Percentiles rank a stretch among this genome's conserved stretches.
These are phyloP conservation scores for Circinella umbellata DNA, from an alignment of 371 early-diverging fungal genomes.

Conservation along the genomic window DNA sequence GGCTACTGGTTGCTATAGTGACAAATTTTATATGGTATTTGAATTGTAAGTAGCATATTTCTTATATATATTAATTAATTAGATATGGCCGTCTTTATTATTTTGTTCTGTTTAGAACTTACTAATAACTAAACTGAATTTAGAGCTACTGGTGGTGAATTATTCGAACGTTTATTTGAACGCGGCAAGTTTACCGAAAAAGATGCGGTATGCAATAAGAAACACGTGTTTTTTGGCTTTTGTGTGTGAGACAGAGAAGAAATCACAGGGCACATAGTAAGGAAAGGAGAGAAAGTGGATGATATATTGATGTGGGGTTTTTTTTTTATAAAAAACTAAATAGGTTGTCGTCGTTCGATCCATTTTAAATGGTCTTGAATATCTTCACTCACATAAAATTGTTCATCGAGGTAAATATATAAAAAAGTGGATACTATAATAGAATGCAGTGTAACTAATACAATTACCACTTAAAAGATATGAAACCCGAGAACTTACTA, in stretches of 20 bases:
- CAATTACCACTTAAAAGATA: conserved; percentile 42
- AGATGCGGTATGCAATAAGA: conserved; percentile 61
- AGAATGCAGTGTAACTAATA: conserved; percentile 7
- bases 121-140: background rate
- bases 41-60: conserved; percentile 62
- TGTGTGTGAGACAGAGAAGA: background rate
- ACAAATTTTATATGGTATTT: conserved; percentile 87
- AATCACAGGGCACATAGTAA: too few species aligned
- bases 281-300: background rate
- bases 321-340: background rate
- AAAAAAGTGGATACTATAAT: background rate
- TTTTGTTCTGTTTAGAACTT: too few species aligned
- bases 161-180: conserved; percentile 86
- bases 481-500: conserved; percentile 83
- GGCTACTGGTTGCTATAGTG: conserved; percentile 33
- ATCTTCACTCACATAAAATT: conserved; percentile 70
- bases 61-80: too few species aligned
- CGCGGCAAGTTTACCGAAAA: conserved; percentile 86
- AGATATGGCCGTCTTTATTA: too few species aligned
- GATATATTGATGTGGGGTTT: background rate
- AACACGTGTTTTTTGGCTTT: conserved; percentile 2
- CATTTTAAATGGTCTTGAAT: conserved; percentile 64
- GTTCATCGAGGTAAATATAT: conserved; percentile 62
- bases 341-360: conserved; percentile 63
- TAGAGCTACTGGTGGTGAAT: conserved; percentile 85